Base-by-base conservation (phyloP, 2,329 filamentous ascomycete genomes). In the Colletotrichum tanaceti region DNA sequence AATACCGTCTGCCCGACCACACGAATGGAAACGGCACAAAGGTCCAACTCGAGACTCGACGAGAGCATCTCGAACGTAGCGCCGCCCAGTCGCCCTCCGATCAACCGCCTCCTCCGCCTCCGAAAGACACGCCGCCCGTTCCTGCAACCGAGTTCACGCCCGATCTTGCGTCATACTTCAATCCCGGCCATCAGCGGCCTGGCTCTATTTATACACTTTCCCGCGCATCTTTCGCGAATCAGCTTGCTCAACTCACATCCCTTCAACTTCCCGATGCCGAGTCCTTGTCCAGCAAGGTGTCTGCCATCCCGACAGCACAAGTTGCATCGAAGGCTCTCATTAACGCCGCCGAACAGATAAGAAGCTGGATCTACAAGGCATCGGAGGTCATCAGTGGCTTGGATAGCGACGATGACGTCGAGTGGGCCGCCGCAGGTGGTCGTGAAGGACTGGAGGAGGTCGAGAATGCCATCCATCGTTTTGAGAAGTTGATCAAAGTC, bases 191-290 rank as follows among this genome's bases (percentile, higher is more conserved):
- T 53, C 88, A 87, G 66, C 87, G 94, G 14, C 86, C 94, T 4
- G 92, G 92, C 49, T 98, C 95, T 43, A 94, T 98, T 73, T 98
- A 97, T 80, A 97, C 96, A 1, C 87, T 99, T 67, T 97, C 94
- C 2, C 89, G 95, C 52, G 92, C 91, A 41, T 98, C 95, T 7
- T 97, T 99, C 78, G 93, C 93, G 71, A 97, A 93, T 74, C 96
- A 98, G 79, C 88, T 98, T 61, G 93, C 93, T 55, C 94, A 98
- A 78, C 85, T 99, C 71, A 98, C 94, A 0, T 94, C 94, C 20
- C 90, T 98, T 66, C 91, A 93, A 74, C 86, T 98, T 2, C 96
- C 96, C 1, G 91, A 97, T 77, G 93, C 95, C 60, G 90, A 91
- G 50, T 91, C 93, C 0, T 85, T 99, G 24, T 93, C 93, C 35